phyloP scores from a whole-genome alignment of 768 basidiomycete genomes.

The Leccinum subtestaceum region DNA sequence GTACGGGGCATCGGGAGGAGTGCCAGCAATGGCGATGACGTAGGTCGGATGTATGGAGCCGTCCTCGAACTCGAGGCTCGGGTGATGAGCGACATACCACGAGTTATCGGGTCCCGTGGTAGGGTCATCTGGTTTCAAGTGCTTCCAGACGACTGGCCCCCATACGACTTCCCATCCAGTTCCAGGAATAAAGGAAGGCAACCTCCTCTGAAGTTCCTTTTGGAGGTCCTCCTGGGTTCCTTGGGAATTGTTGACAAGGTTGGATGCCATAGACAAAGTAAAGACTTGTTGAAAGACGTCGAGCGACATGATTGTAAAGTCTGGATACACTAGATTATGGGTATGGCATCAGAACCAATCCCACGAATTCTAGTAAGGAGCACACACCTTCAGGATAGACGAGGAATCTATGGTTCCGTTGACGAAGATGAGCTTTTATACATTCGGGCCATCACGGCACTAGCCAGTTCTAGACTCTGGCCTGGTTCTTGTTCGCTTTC shows the following conservation, averaged over 20 bases:
- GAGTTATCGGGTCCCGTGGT: constrained; percentile 10
- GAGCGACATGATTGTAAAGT: not conserved
- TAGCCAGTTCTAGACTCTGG: not conserved
- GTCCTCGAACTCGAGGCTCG: not conserved
- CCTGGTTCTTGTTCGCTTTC: not conserved
- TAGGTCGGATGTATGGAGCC: constrained; percentile 3
- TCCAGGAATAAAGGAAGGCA: not conserved
- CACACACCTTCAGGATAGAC: not conserved
- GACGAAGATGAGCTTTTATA: not conserved
- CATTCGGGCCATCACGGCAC: not conserved
- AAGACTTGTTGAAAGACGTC: not conserved
- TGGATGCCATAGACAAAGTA: not conserved
- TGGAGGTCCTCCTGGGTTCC: not conserved
- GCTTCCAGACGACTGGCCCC: constrained; percentile 14
- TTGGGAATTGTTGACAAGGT: not conserved
- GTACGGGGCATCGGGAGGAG: not conserved
- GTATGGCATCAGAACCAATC: not conserved
- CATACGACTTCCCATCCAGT: constrained; percentile 8
- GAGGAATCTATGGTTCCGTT: not conserved
- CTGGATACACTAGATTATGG: not conserved
- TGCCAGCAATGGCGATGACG: constrained; percentile 14
- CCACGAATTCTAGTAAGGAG: not conserved
- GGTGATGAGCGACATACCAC: constrained; percentile 13
- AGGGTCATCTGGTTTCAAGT: not conserved
- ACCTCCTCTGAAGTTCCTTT: not conserved